These are phyloP conservation scores for Arthrobotrys iridis DNA, from an alignment of 2,329 filamentous ascomycete species.

Conservation along the genomic window DNA sequence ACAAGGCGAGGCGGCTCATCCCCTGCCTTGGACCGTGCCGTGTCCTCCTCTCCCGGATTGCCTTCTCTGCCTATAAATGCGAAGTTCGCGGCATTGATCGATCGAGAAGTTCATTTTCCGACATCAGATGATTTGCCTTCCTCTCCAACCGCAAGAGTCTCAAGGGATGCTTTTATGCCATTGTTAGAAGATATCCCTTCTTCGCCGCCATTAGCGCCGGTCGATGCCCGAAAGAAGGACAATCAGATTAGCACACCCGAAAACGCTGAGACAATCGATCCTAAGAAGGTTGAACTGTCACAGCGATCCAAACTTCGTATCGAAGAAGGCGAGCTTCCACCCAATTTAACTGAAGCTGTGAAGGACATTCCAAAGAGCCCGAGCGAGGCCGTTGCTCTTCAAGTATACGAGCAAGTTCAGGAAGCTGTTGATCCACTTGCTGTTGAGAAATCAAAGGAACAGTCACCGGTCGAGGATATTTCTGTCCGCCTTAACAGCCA, in stretches of 20 bases:
- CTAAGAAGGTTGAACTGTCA: conserved; percentile 36
- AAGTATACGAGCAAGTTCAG: conserved; percentile 17
- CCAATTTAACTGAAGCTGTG: conserved; percentile 25
- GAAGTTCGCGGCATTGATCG: conserved; percentile 31
- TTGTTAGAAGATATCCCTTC: conserved; percentile 47
- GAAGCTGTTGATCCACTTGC: background rate
- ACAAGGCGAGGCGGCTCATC: conserved; percentile 3
- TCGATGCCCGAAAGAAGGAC: background rate
- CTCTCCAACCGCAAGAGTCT: conserved; percentile 33
- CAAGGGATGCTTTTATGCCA: conserved; percentile 18
- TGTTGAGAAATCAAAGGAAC: background rate
- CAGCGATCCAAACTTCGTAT: conserved; percentile 40
- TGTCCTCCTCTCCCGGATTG: conserved; percentile 45
- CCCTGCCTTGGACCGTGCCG: background rate
- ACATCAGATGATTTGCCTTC: conserved; percentile 49
- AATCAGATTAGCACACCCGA: background rate
- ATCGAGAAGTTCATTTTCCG: conserved; percentile 37
- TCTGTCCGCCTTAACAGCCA: conserved; percentile 31
- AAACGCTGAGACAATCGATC: conserved; percentile 26
- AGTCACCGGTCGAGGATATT: conserved; percentile 40
- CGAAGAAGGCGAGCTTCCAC: conserved; percentile 37
- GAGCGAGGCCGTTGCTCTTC: conserved; percentile 38
- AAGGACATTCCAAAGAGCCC: conserved; percentile 37
- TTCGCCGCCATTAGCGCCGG: conserved; percentile 36
- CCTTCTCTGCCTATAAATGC: background rate